Conservation (phyloP, 2,329 filamentous ascomycete genomes). For the Penicillium janthinellum region DNA sequence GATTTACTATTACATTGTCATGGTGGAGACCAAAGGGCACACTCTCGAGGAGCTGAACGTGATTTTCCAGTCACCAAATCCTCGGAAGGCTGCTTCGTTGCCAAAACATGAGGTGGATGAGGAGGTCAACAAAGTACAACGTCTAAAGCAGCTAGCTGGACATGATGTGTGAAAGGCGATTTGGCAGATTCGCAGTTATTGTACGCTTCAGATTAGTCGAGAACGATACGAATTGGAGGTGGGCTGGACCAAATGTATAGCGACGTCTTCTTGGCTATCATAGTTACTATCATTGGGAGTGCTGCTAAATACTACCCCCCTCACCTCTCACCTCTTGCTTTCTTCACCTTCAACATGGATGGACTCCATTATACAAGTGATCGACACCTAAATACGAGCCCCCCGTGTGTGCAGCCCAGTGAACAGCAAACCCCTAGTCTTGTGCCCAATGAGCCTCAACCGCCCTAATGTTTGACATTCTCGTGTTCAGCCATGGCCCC, state of each 20-base stretch:
- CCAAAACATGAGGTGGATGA: not conserved
- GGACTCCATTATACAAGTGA: too few species aligned
- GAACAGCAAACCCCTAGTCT: not conserved
- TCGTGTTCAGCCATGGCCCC: not conserved
- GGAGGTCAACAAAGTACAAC: not conserved
- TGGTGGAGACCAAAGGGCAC: not conserved
- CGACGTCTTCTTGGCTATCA: too few species aligned
- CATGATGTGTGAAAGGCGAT: not conserved
- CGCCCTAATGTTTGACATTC: not conserved
- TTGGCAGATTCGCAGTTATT: too few species aligned
- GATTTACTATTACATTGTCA: not conserved
- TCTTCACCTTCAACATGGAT: too few species aligned
- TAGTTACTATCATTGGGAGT: too few species aligned
- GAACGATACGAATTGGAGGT: too few species aligned
- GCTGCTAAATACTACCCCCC: too few species aligned
- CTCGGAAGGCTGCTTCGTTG: not conserved
- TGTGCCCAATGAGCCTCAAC: not conserved
- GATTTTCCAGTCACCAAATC: not conserved
- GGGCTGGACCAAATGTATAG: too few species aligned
- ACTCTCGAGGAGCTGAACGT: not conserved
- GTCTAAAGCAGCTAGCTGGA: not conserved
- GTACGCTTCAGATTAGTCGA: too few species aligned
- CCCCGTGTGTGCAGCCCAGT: too few species aligned
- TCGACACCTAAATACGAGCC: too few species aligned
- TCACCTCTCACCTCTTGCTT: too few species aligned